A percentile compares a stretch with the other conserved stretches of the same genome.
Evolutionary conservation across 129 eudicot species (phyloP).

Genomic region (Mikania micrantha): DNA sequence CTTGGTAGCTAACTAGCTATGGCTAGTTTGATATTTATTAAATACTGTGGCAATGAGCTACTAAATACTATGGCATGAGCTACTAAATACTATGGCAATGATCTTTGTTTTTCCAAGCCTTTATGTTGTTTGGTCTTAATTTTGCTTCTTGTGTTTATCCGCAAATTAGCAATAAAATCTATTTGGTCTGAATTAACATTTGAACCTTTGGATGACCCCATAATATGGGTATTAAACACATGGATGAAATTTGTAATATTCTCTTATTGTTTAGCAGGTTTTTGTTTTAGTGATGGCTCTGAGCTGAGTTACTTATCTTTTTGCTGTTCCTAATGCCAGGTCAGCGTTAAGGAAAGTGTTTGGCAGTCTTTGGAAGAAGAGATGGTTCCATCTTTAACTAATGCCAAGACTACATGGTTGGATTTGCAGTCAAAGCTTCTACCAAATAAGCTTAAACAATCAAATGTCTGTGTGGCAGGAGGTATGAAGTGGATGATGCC

Average conservation of each 20-base stretch:
- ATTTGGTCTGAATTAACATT: not conserved
- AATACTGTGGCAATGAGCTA: no score
- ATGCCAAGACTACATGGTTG: conserved; percentile 68
- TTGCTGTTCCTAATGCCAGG: conserved; percentile 33
- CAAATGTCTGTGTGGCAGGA: conserved; percentile 95
- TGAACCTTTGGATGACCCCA: not conserved
- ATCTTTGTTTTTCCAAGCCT: not conserved
- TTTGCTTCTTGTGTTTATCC: not conserved
- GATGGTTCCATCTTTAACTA: conserved; percentile 64
- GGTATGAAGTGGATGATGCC: conserved; percentile 80
- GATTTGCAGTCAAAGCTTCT: conserved; percentile 65
- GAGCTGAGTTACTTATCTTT: conserved; percentile 8
- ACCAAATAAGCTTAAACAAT: conserved; percentile 52
- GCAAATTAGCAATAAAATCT: not conserved
- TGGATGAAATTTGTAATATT: not conserved
- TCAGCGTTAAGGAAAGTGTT: conserved; percentile 59
- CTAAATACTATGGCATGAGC: no score
- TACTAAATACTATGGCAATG: not conserved
- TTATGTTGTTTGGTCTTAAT: not conserved
- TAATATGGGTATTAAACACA: not conserved
- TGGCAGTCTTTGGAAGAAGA: conserved; percentile 90
- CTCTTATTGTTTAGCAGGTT: not conserved
- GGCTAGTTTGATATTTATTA: not conserved
- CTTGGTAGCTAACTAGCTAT: not conserved
- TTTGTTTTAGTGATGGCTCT: conserved; percentile 1